Percentiles rank a stretch among this genome's conserved stretches.
Evolutionary conservation across 2,329 filamentous ascomycete genomes (phyloP).

Genomic region (Ilyonectria mors-panacis): DNA sequence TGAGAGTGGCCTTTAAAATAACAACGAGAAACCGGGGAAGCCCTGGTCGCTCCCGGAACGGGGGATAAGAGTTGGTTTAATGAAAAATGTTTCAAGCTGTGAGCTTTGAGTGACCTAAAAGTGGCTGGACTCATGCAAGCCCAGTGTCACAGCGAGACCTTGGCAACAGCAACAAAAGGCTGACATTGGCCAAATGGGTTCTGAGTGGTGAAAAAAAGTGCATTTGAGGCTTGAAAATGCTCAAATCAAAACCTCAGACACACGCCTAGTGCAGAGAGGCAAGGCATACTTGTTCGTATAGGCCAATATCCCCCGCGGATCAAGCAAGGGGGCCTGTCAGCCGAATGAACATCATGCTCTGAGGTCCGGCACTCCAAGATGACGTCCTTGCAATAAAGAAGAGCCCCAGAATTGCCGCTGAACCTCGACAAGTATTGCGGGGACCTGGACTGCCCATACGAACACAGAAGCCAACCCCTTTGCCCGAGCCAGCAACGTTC

Average conservation of each 20-base stretch:
- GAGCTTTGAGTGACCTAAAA: no score
- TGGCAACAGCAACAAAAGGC: no score
- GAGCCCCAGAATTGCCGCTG: neutral
- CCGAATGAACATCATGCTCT: neutral
- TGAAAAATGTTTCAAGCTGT: no score
- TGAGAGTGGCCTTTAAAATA: no score
- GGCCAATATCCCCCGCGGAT: neutral
- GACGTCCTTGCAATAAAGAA: neutral
- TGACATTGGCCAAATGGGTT: no score
- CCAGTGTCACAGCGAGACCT: no score
- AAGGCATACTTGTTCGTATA: neutral
- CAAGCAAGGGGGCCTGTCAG: neutral
- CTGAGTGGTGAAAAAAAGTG: neutral
- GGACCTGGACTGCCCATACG: conserved; percentile 3
- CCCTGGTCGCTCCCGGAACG: no score
- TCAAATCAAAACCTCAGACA: neutral
- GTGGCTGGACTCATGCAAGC: no score
- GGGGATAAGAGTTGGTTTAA: no score
- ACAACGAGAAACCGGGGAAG: no score
- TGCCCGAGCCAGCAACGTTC: conserved; percentile 1
- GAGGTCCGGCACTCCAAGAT: neutral
- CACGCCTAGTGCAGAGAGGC: neutral
- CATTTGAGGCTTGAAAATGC: neutral
- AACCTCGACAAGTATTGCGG: conserved; percentile 6
- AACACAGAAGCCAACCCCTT: conserved; percentile 15